These are phyloP conservation scores for Alloteropsis angusta DNA, from an alignment of 202 grass and related monocot genomes.

Conservation along the genomic window DNA sequence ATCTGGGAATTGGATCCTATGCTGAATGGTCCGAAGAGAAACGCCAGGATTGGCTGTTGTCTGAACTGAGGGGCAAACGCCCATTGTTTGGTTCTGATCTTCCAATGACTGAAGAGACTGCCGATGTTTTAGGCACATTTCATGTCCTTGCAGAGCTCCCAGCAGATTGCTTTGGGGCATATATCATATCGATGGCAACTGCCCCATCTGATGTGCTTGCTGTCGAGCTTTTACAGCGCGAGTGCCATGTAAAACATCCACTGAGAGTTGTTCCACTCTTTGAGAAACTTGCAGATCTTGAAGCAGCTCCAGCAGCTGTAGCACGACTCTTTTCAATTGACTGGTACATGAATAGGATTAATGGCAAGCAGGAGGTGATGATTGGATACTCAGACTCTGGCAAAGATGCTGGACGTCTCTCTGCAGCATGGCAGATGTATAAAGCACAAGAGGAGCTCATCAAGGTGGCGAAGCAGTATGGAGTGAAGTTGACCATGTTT, in stretches of 20 bases:
- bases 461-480: conserved; percentile 89
- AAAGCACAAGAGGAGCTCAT: conserved; percentile 97
- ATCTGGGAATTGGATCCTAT: conserved; percentile 91
- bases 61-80: conserved; percentile 79
- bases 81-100: conserved; percentile 91
- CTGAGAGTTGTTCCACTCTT: conserved; percentile 92
- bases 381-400: conserved; percentile 98
- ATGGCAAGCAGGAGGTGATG: conserved; percentile 98
- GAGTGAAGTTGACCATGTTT: conserved; percentile 97
- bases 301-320: conserved; percentile 80
- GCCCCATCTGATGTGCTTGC: conserved; percentile 96
- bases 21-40: conserved; percentile 92
- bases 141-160: conserved; percentile 82
- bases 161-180: conserved; percentile 85
- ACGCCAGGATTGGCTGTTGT: conserved; percentile 87
- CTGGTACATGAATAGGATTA: conserved; percentile 90
- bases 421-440: conserved; percentile 96
- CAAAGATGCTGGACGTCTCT: conserved; percentile 89
- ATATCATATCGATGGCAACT: conserved; percentile 98
- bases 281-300: conserved; percentile 95
- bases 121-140: conserved; percentile 81
- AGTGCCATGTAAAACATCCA: conserved; percentile 72
- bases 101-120: conserved; percentile 79
- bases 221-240: conserved; percentile 79
- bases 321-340: conserved; percentile 87